Conservation (phyloP, 352 stramenopile genomes). For the Pythium periplocum region DNA sequence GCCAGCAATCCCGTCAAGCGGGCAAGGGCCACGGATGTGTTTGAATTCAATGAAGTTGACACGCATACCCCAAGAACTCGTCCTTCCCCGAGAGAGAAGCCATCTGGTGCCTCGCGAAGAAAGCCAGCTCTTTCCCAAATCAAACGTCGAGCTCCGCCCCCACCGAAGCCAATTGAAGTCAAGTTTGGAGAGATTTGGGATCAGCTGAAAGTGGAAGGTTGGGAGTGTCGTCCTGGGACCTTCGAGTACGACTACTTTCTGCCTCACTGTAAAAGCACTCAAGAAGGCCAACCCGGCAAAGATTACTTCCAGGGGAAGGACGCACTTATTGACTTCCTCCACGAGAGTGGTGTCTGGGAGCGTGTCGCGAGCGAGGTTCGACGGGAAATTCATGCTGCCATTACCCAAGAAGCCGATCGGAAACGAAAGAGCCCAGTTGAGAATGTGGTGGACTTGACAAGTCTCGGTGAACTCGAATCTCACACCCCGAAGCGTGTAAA, state of each 20-base stretch:
- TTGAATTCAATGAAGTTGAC: constrained; percentile 7
- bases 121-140: constrained; percentile 6
- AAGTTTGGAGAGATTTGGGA: constrained; percentile 64
- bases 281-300: constrained; percentile 24
- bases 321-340: constrained; percentile 41
- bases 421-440: no score
- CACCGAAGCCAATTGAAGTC: constrained; percentile 15
- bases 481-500: no score
- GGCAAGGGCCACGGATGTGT: background rate
- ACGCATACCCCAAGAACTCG: background rate
- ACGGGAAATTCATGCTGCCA: background rate
- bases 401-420: background rate
- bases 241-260: constrained; percentile 74
- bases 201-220: constrained; percentile 37
- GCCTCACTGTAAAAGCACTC: constrained; percentile 31
- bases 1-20: background rate
- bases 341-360: constrained; percentile 45
- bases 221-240: constrained; percentile 32
- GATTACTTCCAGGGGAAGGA: constrained; percentile 52
- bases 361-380: constrained; percentile 33
- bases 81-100: no score
- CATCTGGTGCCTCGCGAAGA: background rate
- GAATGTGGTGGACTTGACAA: no score
- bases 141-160: constrained; percentile 15
- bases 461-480: no score